A percentile compares a stretch with the other conserved stretches of the same genome.
These are phyloP conservation scores for Tricholoma bakamatsutake DNA, from an alignment of 768 basidiomycete genomes.

Conservation along the genomic window DNA sequence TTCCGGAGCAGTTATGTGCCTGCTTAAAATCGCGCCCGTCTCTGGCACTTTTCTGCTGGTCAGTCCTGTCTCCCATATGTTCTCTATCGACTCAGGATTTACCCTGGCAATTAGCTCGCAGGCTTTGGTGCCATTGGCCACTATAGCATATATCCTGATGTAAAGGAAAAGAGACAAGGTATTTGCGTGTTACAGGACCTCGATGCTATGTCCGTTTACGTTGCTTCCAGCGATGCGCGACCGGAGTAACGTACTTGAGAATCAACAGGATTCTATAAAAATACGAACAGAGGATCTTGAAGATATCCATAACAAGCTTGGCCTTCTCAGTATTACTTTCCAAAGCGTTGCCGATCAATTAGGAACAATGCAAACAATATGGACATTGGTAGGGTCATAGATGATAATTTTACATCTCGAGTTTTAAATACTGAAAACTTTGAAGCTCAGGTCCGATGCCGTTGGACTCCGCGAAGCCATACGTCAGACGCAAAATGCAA, in stretches of 20 bases:
- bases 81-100: not conserved
- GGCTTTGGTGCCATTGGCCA: not conserved
- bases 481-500: not conserved
- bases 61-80: not conserved
- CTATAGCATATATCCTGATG: not conserved
- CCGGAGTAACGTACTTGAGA: not conserved
- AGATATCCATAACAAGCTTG: not conserved
- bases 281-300: not conserved
- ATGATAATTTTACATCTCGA: not conserved
- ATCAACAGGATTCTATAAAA: not conserved
- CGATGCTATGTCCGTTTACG: not conserved
- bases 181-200: not conserved
- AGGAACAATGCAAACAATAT: slow-evolving; percentile 2
- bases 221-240: not conserved
- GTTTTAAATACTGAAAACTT: not conserved
- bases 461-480: not conserved
- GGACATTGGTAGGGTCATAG: not conserved
- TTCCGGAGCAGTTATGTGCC: not conserved
- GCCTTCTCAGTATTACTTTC: not conserved
- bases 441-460: slow-evolving; percentile 1
- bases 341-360: not conserved
- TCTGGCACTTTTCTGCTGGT: not conserved
- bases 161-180: not conserved
- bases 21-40: not conserved
- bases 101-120: not conserved